Base-by-base conservation (phyloP, 768 basidiomycete species). In the Hygrophoropsis aurantiaca region DNA sequence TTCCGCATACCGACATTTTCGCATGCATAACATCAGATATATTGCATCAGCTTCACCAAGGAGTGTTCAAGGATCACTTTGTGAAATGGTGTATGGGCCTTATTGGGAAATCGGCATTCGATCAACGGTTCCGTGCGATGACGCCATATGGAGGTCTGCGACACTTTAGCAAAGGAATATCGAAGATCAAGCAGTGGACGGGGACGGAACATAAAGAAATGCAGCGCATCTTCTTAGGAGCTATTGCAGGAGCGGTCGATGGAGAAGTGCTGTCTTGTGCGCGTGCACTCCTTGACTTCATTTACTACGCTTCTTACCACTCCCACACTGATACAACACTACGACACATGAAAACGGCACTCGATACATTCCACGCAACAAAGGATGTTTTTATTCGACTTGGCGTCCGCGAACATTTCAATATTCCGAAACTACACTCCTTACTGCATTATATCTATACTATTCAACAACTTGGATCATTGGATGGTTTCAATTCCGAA, bases 41-140 rank as follows among this genome's bases (percentile, higher is more conserved):
- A 18, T 68, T 78, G 13, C 77, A 80, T 49, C 74, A 77, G 52
- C 58, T 79, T 0, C 67, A 77, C 56, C 72, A 79, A 50, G 77
- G 77, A 0, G 46, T 75, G 2, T 73, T 77, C 63, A 73, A 73
- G 40, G 68, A 75, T 41, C 74, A 77, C 40, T 40, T 73, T 4
- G 58, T 68, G 0, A 61, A 56, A 5, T 77, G 75, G 74, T 62
- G 54, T 11, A 57, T 54, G 5, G 19, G 36, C 2, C 16, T 56
- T 4, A 19, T 53, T 0, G 56, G 54, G 3, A 23, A 42, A 11
- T 40, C 27, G 1, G 56, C 55, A 21, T 6, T 64, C 5, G 52
- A 64, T 18, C 19, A 23, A 8, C 33, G 45, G 1, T 57, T 58
- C 45, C 34, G 46, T 19, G 47, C 39, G 0, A 46, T 61, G 49